Conservation (phyloP, 257 asterid genomes). For the Nyctanthes arbortristis region DNA sequence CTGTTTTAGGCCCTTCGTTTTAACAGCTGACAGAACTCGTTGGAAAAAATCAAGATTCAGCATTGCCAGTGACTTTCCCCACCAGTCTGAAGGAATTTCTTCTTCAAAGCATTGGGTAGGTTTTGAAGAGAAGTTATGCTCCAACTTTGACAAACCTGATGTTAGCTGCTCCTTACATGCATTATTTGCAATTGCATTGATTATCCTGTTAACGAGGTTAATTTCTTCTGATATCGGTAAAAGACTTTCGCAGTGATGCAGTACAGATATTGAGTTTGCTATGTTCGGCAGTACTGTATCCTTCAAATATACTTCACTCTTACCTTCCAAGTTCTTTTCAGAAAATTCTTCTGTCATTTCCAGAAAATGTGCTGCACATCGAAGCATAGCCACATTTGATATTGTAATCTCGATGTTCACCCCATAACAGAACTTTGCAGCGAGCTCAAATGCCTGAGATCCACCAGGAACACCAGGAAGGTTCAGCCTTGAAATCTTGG, state of each 20-base stretch:
- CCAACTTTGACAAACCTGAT: conserved; percentile 78
- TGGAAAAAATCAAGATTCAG: conserved; percentile 76
- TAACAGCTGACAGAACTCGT: conserved; percentile 70
- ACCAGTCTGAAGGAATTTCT: conserved; percentile 71
- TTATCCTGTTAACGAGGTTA: conserved; percentile 53
- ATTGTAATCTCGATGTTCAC: conserved; percentile 65
- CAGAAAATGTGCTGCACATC: conserved; percentile 72
- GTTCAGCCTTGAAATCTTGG: conserved; percentile 58
- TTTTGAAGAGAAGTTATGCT: conserved; percentile 56
- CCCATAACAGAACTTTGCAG: conserved; percentile 93
- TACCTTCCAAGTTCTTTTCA: conserved; percentile 67
- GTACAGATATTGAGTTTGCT: conserved; percentile 68
- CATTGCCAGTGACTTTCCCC: conserved; percentile 73
- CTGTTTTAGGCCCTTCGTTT: conserved; percentile 80
- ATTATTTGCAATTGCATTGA: conserved; percentile 69
- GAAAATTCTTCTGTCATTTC: conserved; percentile 89
- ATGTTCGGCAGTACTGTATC: conserved; percentile 58
- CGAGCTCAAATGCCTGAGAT: conserved; percentile 79
- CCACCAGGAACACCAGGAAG: conserved; percentile 83
- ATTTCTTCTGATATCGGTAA: conserved; percentile 68
- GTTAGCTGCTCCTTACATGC: conserved; percentile 90
- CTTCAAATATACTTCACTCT: conserved; percentile 62
- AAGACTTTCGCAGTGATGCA: conserved; percentile 64
- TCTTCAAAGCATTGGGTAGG: conserved; percentile 37
- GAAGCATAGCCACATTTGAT: conserved; percentile 64